A percentile compares a stretch with the other conserved stretches of the same genome.
These are phyloP conservation scores for Gnetum montanum DNA, from an alignment of 75 land plant species.

Conservation along the genomic window DNA sequence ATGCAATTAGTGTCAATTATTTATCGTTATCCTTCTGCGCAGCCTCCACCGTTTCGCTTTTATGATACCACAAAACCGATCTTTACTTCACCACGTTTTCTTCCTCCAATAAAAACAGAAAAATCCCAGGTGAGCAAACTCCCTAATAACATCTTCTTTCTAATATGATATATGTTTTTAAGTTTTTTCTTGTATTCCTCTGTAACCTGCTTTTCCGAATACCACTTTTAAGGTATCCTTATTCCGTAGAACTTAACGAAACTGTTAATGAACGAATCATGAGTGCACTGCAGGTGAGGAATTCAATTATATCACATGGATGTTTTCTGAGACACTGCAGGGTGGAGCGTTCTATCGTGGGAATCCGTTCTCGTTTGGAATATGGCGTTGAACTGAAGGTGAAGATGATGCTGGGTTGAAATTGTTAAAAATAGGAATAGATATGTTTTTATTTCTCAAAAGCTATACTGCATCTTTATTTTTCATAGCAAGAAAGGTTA, in stretches of 20 bases:
- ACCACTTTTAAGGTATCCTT: too few relatives aligned
- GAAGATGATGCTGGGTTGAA: too few relatives aligned
- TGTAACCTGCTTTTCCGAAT: too few relatives aligned
- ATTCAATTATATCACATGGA: slow-evolving; percentile 97
- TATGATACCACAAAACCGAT: slow-evolving; percentile 89
- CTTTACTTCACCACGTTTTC: slow-evolving; percentile 83
- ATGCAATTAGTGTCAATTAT: too few relatives aligned
- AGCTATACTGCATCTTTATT: too few relatives aligned
- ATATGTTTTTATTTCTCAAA: too few relatives aligned
- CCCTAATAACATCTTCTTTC: neutral
- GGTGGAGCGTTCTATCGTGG: slow-evolving; percentile 77
- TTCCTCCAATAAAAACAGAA: slow-evolving; percentile 96
- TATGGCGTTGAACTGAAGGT: slow-evolving; percentile 71
- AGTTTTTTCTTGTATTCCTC: too few relatives aligned
- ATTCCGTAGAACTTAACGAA: too few relatives aligned
- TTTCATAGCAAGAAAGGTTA: too few relatives aligned
- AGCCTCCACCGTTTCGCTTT: slow-evolving; percentile 85
- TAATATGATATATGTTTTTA: too few relatives aligned
- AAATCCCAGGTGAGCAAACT: slow-evolving; percentile 62
- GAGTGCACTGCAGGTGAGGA: slow-evolving; percentile 60
- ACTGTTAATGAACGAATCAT: too few relatives aligned
- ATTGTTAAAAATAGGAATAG: too few relatives aligned
- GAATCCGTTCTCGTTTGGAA: slow-evolving; percentile 76
- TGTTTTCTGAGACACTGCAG: slow-evolving; percentile 63
- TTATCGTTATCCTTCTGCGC: slow-evolving; percentile 20